phyloP scores from a whole-genome alignment of 768 basidiomycete genomes.

The Cystofilobasidium macerans region DNA sequence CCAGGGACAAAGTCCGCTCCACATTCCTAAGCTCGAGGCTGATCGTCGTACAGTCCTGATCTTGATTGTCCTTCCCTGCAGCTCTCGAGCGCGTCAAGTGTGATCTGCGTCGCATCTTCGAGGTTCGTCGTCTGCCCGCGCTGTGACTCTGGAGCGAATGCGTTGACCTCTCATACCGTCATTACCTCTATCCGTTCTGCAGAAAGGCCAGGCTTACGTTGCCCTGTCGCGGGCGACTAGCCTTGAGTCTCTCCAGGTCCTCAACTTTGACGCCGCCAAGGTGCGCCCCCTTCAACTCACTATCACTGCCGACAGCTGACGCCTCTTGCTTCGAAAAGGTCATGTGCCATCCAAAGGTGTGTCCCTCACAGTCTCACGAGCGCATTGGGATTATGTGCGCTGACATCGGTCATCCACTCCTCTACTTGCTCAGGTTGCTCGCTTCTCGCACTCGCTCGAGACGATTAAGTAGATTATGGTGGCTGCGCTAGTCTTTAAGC shows the following conservation, averaged over 20 bases:
- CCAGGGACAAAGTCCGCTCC: slow-evolving; percentile 63
- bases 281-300: not conserved
- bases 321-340: not conserved
- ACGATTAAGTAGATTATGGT: slow-evolving; percentile 6
- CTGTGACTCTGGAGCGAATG: not conserved
- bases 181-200: not conserved
- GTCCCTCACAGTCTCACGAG: not conserved
- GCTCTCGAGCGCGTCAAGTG: slow-evolving; percentile 85
- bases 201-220: slow-evolving; percentile 17
- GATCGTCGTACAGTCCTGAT: not conserved
- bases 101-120: slow-evolving; percentile 83
- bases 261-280: slow-evolving; percentile 24
- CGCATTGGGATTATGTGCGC: not conserved
- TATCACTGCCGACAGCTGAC: not conserved
- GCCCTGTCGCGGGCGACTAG: slow-evolving; percentile 23
- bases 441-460: slow-evolving; percentile 21
- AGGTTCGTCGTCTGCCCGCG: slow-evolving; percentile 29
- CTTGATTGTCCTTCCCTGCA: not conserved
- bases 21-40: not conserved
- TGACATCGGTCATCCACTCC: not conserved
- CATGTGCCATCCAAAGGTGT: slow-evolving; percentile 23
- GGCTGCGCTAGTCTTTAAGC: no score
- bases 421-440: slow-evolving; percentile 7
- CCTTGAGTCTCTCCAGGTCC: slow-evolving; percentile 22
- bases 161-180: not conserved